Evolutionary conservation across 306 rosid genomes (phyloP).

Genomic region (Parietaria judaica): DNA sequence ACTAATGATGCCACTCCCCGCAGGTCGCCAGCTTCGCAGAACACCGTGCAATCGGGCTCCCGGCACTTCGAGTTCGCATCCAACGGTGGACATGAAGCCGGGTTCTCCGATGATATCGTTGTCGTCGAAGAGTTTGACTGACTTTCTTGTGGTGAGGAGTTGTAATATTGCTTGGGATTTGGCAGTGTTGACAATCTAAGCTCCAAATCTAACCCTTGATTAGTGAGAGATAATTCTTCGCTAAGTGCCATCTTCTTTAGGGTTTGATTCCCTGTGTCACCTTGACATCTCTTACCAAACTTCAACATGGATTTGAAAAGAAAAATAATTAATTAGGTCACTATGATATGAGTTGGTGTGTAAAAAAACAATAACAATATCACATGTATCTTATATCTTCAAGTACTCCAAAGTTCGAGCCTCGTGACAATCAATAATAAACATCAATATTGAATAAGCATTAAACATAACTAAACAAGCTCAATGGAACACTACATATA

Average conservation of each 20-base stretch:
- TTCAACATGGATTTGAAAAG: background rate
- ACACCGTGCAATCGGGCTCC: background rate
- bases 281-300: background rate
- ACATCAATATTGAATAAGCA: too few relatives aligned
- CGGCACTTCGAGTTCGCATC: background rate
- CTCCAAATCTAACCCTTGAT: conserved; percentile 4
- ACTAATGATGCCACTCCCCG: background rate
- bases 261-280: conserved; percentile 1
- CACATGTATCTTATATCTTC: too few relatives aligned
- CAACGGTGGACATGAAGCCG: background rate
- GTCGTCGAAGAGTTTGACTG: background rate
- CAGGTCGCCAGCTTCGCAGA: background rate
- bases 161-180: too few relatives aligned
- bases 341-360: too few relatives aligned
- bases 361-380: too few relatives aligned
- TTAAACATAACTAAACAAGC: too few relatives aligned
- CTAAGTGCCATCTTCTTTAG: background rate
- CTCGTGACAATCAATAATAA: too few relatives aligned
- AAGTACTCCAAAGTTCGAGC: too few relatives aligned
- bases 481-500: too few relatives aligned
- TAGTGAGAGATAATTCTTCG: too few relatives aligned
- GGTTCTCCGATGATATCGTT: conserved; percentile 3
- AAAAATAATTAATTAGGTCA: background rate
- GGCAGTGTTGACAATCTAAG: conserved; percentile 9
- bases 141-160: background rate